Percentiles rank a stretch among this genome's conserved stretches.
These are phyloP conservation scores for Chaetomium globosum DNA, from an alignment of 2,329 filamentous ascomycete genomes.

Conservation along the genomic window DNA sequence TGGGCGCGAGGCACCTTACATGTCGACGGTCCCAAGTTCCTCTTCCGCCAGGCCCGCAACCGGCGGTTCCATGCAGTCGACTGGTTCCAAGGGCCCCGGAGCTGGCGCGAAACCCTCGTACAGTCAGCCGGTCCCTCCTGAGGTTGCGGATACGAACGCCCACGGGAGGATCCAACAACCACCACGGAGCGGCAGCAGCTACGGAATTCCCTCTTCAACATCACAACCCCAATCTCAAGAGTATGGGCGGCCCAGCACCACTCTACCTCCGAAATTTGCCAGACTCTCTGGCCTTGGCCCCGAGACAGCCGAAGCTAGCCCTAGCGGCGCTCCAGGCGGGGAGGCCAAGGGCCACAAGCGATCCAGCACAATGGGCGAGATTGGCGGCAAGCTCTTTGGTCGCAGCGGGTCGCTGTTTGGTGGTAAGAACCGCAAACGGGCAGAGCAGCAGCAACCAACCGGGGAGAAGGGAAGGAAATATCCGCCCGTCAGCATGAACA, in stretches of 20 bases:
- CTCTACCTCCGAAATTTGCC: constrained; percentile 61
- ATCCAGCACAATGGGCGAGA: constrained; percentile 75
- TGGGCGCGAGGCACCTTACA: constrained; percentile 55
- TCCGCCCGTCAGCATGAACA: constrained; percentile 89
- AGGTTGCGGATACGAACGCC: constrained; percentile 83
- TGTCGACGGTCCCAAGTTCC: constrained; percentile 53
- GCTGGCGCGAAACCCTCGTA: constrained; percentile 68
- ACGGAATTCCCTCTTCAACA: constrained; percentile 67
- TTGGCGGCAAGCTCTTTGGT: constrained; percentile 83
- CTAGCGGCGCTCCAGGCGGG: constrained; percentile 32
- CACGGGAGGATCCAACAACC: constrained; percentile 90
- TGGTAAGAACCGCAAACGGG: constrained; percentile 57
- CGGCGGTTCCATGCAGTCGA: constrained; percentile 75
- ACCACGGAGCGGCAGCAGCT: constrained; percentile 61
- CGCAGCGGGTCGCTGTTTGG: constrained; percentile 81
- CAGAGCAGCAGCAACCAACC: constrained; percentile 45
- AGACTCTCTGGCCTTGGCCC: constrained; percentile 60
- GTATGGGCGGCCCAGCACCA: constrained; percentile 63
- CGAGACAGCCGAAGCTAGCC: constrained; percentile 41
- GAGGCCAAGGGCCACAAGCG: constrained; percentile 64
- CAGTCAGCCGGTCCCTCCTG: constrained; percentile 82
- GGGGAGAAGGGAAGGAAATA: constrained; percentile 72
- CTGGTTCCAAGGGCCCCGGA: constrained; percentile 63
- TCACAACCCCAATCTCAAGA: constrained; percentile 60
- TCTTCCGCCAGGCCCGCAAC: constrained; percentile 69